phyloP scores from a whole-genome alignment of 116 monocot genomes.

The Dioscorea cayenensis region DNA sequence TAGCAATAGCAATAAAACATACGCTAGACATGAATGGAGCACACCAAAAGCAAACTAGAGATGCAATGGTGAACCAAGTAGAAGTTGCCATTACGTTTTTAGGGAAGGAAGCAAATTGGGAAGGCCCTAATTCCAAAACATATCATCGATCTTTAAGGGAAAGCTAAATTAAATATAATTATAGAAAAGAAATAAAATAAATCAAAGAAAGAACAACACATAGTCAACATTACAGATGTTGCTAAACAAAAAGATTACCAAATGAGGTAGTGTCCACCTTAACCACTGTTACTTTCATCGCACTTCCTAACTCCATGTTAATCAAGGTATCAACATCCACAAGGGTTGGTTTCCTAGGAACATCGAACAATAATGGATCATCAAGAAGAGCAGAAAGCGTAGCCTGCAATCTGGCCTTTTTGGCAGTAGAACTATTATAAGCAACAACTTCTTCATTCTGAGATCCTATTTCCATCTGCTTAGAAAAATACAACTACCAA shows the following conservation, averaged over 20 bases:
- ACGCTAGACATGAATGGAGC: too few relatives aligned
- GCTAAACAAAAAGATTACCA: conserved; percentile 29
- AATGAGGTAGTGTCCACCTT: conserved; percentile 81
- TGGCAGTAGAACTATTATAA: conserved; percentile 41
- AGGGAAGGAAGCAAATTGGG: too few relatives aligned
- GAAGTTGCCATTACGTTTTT: too few relatives aligned
- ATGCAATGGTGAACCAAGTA: too few relatives aligned
- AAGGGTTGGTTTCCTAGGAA: conserved; percentile 78
- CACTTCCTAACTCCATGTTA: conserved; percentile 84
- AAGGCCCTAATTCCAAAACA: too few relatives aligned
- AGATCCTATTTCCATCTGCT: conserved; percentile 24
- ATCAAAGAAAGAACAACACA: not conserved
- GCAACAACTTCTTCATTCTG: conserved; percentile 36
- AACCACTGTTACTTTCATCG: conserved; percentile 66
- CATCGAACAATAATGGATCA: conserved; percentile 75
- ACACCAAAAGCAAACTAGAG: too few relatives aligned
- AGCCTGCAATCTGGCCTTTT: conserved; percentile 62
- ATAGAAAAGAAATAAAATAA: not conserved
- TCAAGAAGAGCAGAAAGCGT: conserved; percentile 62
- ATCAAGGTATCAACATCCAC: conserved; percentile 77
- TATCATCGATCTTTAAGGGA: too few relatives aligned
- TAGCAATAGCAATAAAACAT: too few relatives aligned
- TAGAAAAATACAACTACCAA: not conserved
- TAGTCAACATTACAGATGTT: not conserved
- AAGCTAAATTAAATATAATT: not conserved